Conservation (phyloP, 2,329 filamentous ascomycete species). For the Fusarium pseudoanthophilum region DNA sequence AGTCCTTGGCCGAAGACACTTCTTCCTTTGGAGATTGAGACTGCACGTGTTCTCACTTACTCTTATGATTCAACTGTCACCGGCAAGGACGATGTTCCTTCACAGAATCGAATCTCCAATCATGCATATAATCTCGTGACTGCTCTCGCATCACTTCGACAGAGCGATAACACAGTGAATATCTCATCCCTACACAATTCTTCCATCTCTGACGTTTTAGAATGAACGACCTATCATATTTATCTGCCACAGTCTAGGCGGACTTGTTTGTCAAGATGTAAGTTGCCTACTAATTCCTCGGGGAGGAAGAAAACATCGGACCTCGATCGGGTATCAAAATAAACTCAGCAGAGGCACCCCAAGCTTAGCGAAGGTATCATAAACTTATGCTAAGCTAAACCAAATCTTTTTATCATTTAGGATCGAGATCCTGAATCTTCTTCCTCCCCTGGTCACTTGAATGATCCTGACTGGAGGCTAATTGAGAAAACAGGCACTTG, state of each 20-base stretch:
- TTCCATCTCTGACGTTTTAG: conserved; percentile 4
- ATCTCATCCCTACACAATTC: accelerated
- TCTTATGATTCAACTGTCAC: conserved; percentile 22
- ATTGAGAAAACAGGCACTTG: conserved; percentile 12
- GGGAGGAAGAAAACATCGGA: not conserved
- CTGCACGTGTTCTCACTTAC: conserved; percentile 29
- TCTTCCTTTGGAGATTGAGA: conserved; percentile 4
- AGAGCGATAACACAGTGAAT: conserved; percentile 16
- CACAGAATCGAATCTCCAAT: conserved; percentile 19
- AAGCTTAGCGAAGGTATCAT: accelerated
- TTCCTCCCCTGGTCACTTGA: not conserved
- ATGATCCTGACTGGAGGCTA: not conserved
- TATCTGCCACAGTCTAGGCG: conserved; percentile 30
- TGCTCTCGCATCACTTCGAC: conserved; percentile 18
- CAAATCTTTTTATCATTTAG: not conserved
- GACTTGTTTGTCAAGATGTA: conserved; percentile 38
- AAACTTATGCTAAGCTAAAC: not conserved
- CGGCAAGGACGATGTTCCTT: not conserved
- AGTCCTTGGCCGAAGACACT: conserved; percentile 18
- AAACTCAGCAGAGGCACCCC: too few species aligned
- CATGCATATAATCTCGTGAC: conserved; percentile 30
- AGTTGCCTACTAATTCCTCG: accelerated
- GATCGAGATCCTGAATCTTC: not conserved
- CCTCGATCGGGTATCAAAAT: too few species aligned
- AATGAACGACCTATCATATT: conserved; percentile 27